These are phyloP conservation scores for Fusarium nygamai DNA, from an alignment of 2,329 filamentous ascomycete genomes.

Conservation along the genomic window DNA sequence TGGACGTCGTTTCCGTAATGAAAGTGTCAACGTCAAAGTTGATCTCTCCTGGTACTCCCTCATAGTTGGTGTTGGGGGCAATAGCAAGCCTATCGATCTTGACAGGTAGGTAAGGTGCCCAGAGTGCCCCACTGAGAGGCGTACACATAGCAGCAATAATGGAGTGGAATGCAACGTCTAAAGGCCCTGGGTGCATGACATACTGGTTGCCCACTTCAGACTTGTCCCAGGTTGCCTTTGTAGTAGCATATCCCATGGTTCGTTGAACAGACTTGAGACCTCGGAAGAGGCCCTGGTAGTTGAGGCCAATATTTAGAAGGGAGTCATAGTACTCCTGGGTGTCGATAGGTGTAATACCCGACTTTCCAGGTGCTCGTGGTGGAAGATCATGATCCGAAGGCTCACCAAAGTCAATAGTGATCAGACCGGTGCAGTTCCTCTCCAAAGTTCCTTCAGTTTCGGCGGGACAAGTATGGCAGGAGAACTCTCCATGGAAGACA, in stretches of 20 bases:
- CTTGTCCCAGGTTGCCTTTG: not conserved
- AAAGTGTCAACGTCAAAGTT: not conserved
- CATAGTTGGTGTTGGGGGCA: not conserved
- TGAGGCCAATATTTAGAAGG: not conserved
- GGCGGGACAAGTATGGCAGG: not conserved
- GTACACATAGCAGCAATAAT: not conserved
- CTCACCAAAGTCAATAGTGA: not conserved
- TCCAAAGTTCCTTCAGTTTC: not conserved
- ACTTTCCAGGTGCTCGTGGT: not conserved
- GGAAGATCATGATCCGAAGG: not conserved
- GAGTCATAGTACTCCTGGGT: not conserved
- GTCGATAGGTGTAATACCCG: not conserved
- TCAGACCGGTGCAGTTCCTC: not conserved
- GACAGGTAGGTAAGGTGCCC: not conserved
- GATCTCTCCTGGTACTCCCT: not conserved
- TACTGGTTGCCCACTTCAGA: not conserved
- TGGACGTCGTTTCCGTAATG: not conserved
- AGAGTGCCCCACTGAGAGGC: not conserved
- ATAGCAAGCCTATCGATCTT: not conserved
- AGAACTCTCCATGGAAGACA: not conserved
- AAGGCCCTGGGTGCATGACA: not conserved
- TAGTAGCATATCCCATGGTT: constrained; percentile 1
- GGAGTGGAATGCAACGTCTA: not conserved
- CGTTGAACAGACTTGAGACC: not conserved
- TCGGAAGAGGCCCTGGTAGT: not conserved